phyloP scores from a whole-genome alignment of 768 basidiomycete species.

The Russula earlei region DNA sequence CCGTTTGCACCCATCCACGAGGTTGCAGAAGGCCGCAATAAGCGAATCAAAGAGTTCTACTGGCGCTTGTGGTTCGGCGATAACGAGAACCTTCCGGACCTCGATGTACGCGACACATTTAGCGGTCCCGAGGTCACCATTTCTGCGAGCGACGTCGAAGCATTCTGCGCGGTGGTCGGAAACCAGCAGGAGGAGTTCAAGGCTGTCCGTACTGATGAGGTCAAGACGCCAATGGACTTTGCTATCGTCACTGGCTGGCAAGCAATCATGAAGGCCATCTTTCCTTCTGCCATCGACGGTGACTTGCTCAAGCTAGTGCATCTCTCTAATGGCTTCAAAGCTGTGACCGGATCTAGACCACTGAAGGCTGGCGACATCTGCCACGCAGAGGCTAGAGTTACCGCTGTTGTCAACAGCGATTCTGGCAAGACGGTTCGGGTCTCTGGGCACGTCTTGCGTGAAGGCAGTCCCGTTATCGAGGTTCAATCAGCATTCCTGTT shows the following conservation, averaged over 20 bases:
- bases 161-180: constrained; percentile 88
- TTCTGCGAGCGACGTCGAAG: constrained; percentile 65
- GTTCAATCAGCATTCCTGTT: constrained; percentile 95
- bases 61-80: constrained; percentile 99
- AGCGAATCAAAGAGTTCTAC: constrained; percentile 93
- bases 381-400: constrained; percentile 79
- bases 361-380: constrained; percentile 84
- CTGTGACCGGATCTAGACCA: constrained; percentile 67
- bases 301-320: constrained; percentile 95
- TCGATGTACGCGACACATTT: constrained; percentile 76
- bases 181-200: constrained; percentile 92
- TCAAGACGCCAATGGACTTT: constrained; percentile 96
- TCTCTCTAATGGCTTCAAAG: constrained; percentile 92
- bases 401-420: constrained; percentile 83
- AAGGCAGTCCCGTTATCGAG: constrained; percentile 76
- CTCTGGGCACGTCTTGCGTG: constrained; percentile 73
- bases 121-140: constrained; percentile 80
- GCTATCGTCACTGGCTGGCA: constrained; percentile 98
- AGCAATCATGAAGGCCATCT: constrained; percentile 99
- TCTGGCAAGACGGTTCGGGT: constrained; percentile 91
- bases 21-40: constrained; percentile 71
- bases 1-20: constrained; percentile 94
- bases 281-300: constrained; percentile 85
- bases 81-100: constrained; percentile 61
- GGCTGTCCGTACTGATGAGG: constrained; percentile 52